Conservation (phyloP, 2,329 filamentous ascomycete genomes). For the Exophiala lecanii-corni region DNA sequence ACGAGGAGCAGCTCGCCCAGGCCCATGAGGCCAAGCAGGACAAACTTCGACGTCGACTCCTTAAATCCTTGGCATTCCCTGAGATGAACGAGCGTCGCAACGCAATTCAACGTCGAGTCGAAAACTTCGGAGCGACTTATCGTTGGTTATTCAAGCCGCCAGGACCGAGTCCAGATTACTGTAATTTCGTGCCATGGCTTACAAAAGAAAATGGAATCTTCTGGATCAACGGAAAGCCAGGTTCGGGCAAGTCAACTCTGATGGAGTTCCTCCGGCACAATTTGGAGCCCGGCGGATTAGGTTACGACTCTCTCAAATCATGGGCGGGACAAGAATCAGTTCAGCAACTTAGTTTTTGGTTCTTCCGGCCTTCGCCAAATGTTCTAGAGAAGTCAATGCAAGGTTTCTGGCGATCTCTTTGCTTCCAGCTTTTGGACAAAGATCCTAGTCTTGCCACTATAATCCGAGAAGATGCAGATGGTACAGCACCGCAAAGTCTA, state of each 20-base stretch:
- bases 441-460: slow-evolving; percentile 2
- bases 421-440: slow-evolving; percentile 6
- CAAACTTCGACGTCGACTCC: slow-evolving; percentile 1
- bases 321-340: slow-evolving; percentile 5
- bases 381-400: slow-evolving; percentile 5
- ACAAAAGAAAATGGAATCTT: slow-evolving; percentile 6
- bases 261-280: slow-evolving; percentile 22
- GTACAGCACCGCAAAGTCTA: slow-evolving; percentile 2
- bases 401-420: slow-evolving; percentile 13
- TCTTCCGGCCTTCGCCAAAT: slow-evolving; percentile 13
- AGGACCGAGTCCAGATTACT: not conserved
- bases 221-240: slow-evolving; percentile 27
- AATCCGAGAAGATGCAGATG: not conserved
- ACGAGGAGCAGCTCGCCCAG: not conserved
- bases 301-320: slow-evolving; percentile 1
- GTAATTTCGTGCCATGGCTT: slow-evolving; percentile 9
- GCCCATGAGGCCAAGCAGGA: slow-evolving; percentile 1
- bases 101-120: slow-evolving; percentile 9
- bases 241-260: too few relatives aligned
- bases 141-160: slow-evolving; percentile 7
- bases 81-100: slow-evolving; percentile 15
- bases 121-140: slow-evolving; percentile 10
- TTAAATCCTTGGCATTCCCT: slow-evolving; percentile 11
- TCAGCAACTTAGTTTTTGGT: slow-evolving; percentile 10
- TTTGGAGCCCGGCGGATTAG: not conserved